These are phyloP conservation scores for Theileria sp. DNA, from an alignment of 169 alveolate species.

Conservation along the genomic window DNA sequence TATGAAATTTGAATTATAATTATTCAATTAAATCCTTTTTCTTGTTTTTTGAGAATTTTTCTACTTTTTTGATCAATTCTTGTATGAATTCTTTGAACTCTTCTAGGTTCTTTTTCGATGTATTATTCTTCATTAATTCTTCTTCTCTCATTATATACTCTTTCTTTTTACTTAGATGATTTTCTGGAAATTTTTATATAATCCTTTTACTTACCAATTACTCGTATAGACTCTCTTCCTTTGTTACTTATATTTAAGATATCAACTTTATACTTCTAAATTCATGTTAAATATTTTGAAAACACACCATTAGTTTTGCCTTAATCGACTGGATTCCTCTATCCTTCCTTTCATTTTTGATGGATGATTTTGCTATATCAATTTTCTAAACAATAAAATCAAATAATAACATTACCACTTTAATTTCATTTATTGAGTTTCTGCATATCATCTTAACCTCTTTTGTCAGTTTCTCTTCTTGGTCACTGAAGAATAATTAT, in stretches of 20 bases:
- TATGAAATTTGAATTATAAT: not conserved
- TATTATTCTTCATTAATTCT: slow-evolving; percentile 6
- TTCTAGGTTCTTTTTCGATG: slow-evolving; percentile 40
- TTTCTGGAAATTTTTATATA: not conserved
- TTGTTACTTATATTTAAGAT: slow-evolving; percentile 30
- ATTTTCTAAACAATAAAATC: not conserved
- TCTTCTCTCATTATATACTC: slow-evolving; percentile 39
- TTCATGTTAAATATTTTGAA: not conserved
- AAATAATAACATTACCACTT: slow-evolving; percentile 15
- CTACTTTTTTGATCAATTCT: slow-evolving; percentile 43
- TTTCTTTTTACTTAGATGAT: slow-evolving; percentile 14
- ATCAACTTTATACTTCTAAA: slow-evolving; percentile 42
- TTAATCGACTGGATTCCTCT: slow-evolving; percentile 35
- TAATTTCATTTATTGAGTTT: slow-evolving; percentile 38
- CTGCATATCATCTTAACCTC: slow-evolving; percentile 40
- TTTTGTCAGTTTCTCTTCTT: slow-evolving; percentile 32
- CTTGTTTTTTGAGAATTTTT: slow-evolving; percentile 29
- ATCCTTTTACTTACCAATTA: slow-evolving; percentile 18
- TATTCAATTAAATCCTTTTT: not conserved
- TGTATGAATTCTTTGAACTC: slow-evolving; percentile 40
- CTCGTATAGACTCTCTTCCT: slow-evolving; percentile 29
- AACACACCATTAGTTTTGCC: slow-evolving; percentile 41
- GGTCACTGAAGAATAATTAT: slow-evolving; percentile 17
- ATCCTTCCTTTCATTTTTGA: slow-evolving; percentile 10
- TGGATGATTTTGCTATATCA: slow-evolving; percentile 27